Percentiles rank a stretch among this genome's conserved stretches.
These are phyloP conservation scores for Geotrichum europaeum DNA, from an alignment of 1,139 yeast species.

Conservation along the genomic window DNA sequence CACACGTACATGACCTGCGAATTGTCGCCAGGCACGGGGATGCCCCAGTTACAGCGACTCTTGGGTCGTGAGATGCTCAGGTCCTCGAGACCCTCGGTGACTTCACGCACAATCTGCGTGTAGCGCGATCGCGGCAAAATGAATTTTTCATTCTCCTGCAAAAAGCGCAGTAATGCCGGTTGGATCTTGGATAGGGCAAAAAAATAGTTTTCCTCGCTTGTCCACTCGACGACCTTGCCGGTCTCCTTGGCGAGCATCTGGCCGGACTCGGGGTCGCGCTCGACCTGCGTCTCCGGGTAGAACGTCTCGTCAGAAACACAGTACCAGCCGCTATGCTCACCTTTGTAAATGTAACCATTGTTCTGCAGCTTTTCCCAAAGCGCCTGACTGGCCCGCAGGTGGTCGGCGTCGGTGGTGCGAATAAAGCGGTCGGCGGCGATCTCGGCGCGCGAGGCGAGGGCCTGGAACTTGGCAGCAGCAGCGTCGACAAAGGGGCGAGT, in stretches of 20 bases:
- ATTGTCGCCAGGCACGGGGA: slow-evolving; percentile 75
- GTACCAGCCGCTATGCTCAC: slow-evolving; percentile 90
- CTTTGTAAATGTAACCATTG: slow-evolving; percentile 69
- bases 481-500: slow-evolving; percentile 71
- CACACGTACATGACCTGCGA: slow-evolving; percentile 86
- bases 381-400: slow-evolving; percentile 52
- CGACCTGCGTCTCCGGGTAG: slow-evolving; percentile 75
- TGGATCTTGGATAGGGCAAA: slow-evolving; percentile 64
- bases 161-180: slow-evolving; percentile 44
- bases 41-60: slow-evolving; percentile 79
- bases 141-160: slow-evolving; percentile 46
- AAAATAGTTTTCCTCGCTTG: slow-evolving; percentile 80
- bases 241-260: slow-evolving; percentile 62
- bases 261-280: slow-evolving; percentile 42
- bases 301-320: slow-evolving; percentile 92
- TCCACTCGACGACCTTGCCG: slow-evolving; percentile 65
- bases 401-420: slow-evolving; percentile 85
- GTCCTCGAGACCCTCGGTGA: slow-evolving; percentile 52
- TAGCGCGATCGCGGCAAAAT: slow-evolving; percentile 60
- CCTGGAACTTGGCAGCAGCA: slow-evolving; percentile 57
- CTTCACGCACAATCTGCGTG: slow-evolving; percentile 51
- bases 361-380: slow-evolving; percentile 62
- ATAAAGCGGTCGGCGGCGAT: slow-evolving; percentile 71
- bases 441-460: slow-evolving; percentile 51
- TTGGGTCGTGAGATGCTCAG: slow-evolving; percentile 82